phyloP scores from a whole-genome alignment of 345 rosid genomes.

The Cochlearia excelsa region DNA sequence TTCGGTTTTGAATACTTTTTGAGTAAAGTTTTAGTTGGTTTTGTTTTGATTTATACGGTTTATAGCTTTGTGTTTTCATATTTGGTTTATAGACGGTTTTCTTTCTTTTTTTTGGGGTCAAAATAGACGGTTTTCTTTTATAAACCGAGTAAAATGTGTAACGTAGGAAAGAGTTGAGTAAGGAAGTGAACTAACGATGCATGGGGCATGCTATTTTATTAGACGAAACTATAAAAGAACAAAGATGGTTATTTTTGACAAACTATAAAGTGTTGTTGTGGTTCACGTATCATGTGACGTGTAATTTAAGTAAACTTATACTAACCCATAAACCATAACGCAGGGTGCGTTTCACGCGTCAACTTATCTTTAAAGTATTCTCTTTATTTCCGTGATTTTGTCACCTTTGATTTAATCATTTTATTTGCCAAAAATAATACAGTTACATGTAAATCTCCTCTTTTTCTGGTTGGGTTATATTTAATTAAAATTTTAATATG shows the following conservation, averaged over 20 bases:
- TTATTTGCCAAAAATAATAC: neutral
- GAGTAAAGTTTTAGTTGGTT: no score
- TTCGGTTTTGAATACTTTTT: no score
- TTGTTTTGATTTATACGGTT: no score
- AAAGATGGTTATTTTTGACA: constrained; percentile 12
- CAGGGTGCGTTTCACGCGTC: constrained; percentile 38
- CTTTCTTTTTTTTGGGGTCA: no score
- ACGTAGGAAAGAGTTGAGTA: constrained; percentile 28
- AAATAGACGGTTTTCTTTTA: no score
- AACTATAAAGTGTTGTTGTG: constrained; percentile 22
- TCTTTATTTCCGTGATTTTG: constrained; percentile 29
- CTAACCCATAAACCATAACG: constrained; percentile 9
- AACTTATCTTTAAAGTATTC: constrained; percentile 24
- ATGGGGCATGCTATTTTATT: constrained; percentile 29
- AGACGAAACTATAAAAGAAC: constrained; percentile 7
- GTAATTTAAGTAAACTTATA: constrained; percentile 22
- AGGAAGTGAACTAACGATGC: constrained; percentile 27
- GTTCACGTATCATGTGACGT: constrained; percentile 36
- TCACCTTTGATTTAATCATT: constrained; percentile 13
- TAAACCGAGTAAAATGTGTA: no score
- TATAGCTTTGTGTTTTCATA: no score
- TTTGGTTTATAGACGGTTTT: no score
- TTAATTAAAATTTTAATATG: neutral
- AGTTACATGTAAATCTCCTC: constrained; percentile 7
- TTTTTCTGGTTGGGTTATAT: constrained; percentile 12